These are phyloP conservation scores for Amniculicola lignicola DNA, from an alignment of 495 filamentous ascomycete genomes.

Conservation along the genomic window DNA sequence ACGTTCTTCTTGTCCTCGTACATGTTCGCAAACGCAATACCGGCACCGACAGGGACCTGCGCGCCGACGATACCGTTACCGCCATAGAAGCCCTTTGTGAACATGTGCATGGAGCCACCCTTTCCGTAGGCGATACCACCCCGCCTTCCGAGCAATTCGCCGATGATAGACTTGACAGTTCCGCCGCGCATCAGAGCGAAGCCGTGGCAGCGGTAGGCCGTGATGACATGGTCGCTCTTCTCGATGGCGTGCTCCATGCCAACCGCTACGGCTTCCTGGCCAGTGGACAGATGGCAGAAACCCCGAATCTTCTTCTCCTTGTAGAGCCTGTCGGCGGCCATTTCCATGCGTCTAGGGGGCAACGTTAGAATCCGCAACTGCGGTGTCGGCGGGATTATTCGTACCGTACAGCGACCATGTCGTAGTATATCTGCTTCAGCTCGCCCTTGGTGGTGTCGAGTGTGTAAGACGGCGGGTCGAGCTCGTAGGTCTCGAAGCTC, in stretches of 20 bases:
- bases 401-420: constrained; percentile 93
- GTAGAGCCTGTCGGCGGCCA: constrained; percentile 96
- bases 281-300: constrained; percentile 97
- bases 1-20: constrained; percentile 82
- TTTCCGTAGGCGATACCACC: constrained; percentile 98
- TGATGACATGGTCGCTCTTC: constrained; percentile 90
- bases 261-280: constrained; percentile 94
- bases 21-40: constrained; percentile 94
- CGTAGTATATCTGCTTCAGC: constrained; percentile 96
- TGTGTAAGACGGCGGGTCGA: constrained; percentile 90
- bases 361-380: not conserved
- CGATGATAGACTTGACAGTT: constrained; percentile 88
- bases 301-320: constrained; percentile 99
- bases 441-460: constrained; percentile 92
- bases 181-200: constrained; percentile 96
- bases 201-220: constrained; percentile 97
- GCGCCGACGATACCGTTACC: constrained; percentile 99
- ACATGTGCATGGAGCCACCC: constrained; percentile 99
- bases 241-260: constrained; percentile 96
- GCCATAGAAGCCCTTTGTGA: constrained; percentile 94
- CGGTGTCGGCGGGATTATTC: constrained; percentile 16
- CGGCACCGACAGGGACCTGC: constrained; percentile 95
- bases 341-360: constrained; percentile 84
- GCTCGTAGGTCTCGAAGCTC: constrained; percentile 99
- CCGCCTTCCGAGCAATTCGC: constrained; percentile 89